Percentiles rank a stretch among this genome's conserved stretches.
phyloP scores from a whole-genome alignment of 257 asterid species.

The Prunella vulgaris region DNA sequence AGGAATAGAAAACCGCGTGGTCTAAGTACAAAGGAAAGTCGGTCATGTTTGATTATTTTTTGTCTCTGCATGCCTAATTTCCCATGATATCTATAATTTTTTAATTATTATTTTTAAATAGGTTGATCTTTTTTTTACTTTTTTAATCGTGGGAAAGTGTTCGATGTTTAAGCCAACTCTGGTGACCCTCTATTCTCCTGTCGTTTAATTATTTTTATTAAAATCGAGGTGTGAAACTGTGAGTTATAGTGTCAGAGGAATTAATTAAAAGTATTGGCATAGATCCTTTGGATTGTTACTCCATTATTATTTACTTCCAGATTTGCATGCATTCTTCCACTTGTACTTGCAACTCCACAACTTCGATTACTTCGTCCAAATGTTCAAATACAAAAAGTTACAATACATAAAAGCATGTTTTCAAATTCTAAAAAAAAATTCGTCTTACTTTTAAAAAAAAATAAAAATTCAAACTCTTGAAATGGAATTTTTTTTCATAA shows the following conservation, averaged over 20 bases:
- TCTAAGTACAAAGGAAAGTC: conserved; percentile 18
- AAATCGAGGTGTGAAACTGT: conserved; percentile 29
- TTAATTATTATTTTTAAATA: too few species aligned
- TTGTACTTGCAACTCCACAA: conserved; percentile 16
- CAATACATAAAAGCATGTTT: too few species aligned
- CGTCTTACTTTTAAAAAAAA: too few species aligned
- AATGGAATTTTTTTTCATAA: too few species aligned
- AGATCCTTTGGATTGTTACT: conserved; percentile 36
- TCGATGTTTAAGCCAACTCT: conserved; percentile 47
- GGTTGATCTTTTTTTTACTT: too few species aligned
- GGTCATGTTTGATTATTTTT: conserved; percentile 20
- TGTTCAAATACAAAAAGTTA: neutral
- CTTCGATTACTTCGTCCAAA: neutral
- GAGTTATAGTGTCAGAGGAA: conserved; percentile 35
- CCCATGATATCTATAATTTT: neutral
- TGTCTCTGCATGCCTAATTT: neutral
- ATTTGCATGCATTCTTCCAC: conserved; percentile 42
- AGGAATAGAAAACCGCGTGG: conserved; percentile 11
- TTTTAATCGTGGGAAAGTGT: neutral
- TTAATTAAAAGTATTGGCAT: conserved; percentile 20
- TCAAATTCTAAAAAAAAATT: too few species aligned
- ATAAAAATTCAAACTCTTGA: too few species aligned
- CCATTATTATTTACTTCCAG: conserved; percentile 16
- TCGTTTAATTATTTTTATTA: conserved; percentile 20
- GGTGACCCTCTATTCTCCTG: conserved; percentile 24